phyloP scores from a whole-genome alignment of 768 basidiomycete genomes.

The Termitomyces heimii region DNA sequence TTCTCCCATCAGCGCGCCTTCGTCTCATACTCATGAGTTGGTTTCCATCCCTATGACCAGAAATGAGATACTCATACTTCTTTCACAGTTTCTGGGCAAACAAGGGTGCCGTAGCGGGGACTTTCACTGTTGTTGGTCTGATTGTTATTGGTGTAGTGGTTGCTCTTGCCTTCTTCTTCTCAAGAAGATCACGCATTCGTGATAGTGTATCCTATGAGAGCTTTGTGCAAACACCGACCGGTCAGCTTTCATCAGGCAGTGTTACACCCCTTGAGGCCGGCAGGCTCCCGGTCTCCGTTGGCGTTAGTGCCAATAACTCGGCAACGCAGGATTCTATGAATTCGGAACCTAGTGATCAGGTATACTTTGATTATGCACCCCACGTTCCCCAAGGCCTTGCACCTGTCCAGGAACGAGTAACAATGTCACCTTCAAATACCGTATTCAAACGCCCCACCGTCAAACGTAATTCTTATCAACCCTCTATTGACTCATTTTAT shows the following conservation, averaged over 20 bases:
- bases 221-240: conserved; percentile 7
- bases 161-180: conserved; percentile 20
- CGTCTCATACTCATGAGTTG: conserved; percentile 10
- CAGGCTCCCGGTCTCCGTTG: conserved; percentile 17
- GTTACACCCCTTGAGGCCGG: conserved; percentile 1
- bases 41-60: neutral
- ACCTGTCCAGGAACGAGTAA: conserved; percentile 9
- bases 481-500: conserved; percentile 37
- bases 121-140: conserved; percentile 25
- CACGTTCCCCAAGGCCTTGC: conserved; percentile 8
- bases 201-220: conserved; percentile 24
- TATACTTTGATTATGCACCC: neutral
- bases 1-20: conserved; percentile 2
- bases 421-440: neutral
- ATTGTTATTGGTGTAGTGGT: conserved; percentile 18
- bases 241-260: conserved; percentile 6
- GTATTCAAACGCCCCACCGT: neutral
- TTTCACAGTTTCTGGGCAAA: conserved; percentile 28
- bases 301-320: conserved; percentile 20
- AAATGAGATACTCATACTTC: neutral
- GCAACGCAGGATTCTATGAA: conserved; percentile 20
- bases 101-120: conserved; percentile 30
- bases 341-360: conserved; percentile 12
- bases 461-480: conserved; percentile 22
- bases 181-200: conserved; percentile 18